phyloP scores from a whole-genome alignment of 116 monocot genomes.

The Dioscorea cayenensis region DNA sequence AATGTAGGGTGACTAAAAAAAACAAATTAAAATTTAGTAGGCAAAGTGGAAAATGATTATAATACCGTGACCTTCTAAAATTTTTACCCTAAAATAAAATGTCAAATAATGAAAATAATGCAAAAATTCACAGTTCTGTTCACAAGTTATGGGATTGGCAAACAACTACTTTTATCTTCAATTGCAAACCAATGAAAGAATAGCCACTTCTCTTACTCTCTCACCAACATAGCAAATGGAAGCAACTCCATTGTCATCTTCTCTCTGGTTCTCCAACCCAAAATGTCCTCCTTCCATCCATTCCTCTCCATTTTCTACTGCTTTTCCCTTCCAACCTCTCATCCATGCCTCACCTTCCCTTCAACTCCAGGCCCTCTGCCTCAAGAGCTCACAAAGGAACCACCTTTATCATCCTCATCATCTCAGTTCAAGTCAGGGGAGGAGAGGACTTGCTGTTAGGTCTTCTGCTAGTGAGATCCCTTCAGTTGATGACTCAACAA shows the following conservation, averaged over 20 bases:
- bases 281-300: not conserved
- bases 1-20: too few species aligned
- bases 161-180: too few species aligned
- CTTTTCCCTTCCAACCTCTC: not conserved
- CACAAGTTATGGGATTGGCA: too few species aligned
- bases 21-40: too few species aligned
- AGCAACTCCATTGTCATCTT: not conserved
- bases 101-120: too few species aligned
- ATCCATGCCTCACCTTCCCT: not conserved
- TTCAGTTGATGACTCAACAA: conserved; percentile 20
- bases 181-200: too few species aligned
- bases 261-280: not conserved
- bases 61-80: too few species aligned
- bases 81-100: too few species aligned
- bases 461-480: conserved; percentile 24
- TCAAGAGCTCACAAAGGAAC: not conserved
- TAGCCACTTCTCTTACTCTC: too few species aligned
- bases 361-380: not conserved
- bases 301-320: too few species aligned
- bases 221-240: not conserved
- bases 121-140: too few species aligned
- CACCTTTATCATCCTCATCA: not conserved
- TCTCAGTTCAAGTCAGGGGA: not conserved
- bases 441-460: conserved; percentile 1
- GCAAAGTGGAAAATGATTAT: too few species aligned